Conservation (phyloP, 495 filamentous ascomycete species). For the Xylaria curta region DNA sequence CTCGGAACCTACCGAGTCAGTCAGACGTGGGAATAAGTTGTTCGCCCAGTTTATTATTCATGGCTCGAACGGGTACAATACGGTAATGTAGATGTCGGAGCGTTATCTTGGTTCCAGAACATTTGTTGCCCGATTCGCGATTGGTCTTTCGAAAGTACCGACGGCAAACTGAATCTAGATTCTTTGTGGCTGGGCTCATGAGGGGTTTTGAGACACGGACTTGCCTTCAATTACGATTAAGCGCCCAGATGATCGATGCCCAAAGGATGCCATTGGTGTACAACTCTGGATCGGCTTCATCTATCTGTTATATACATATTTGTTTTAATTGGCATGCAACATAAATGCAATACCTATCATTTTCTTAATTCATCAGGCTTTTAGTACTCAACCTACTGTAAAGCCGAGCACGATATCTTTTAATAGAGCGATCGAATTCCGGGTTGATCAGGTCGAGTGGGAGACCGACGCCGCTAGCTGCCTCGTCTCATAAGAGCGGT, state of each 20-base stretch:
- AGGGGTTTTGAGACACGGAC: neutral
- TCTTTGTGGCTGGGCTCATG: neutral
- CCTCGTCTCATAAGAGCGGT: too few species aligned
- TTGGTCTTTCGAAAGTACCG: neutral
- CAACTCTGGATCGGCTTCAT: too few species aligned
- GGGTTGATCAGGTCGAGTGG: too few species aligned
- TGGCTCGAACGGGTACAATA: neutral
- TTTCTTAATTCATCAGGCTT: too few species aligned
- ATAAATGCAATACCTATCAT: too few species aligned
- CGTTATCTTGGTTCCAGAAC: neutral
- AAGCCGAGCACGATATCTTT: too few species aligned
- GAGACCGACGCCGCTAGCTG: too few species aligned
- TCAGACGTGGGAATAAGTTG: neutral
- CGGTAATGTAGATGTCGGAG: neutral
- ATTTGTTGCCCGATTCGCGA: neutral
- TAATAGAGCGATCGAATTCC: too few species aligned
- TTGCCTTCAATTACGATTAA: neutral
- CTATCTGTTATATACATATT: too few species aligned
- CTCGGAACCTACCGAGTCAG: constrained; percentile 2
- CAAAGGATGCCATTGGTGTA: too few species aligned
- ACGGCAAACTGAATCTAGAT: neutral
- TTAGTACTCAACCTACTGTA: too few species aligned
- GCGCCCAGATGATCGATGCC: neutral
- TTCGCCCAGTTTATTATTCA: neutral
- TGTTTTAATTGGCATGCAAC: too few species aligned